phyloP scores from a whole-genome alignment of 2,329 filamentous ascomycete genomes.

The Orbilia ellipsospora region DNA sequence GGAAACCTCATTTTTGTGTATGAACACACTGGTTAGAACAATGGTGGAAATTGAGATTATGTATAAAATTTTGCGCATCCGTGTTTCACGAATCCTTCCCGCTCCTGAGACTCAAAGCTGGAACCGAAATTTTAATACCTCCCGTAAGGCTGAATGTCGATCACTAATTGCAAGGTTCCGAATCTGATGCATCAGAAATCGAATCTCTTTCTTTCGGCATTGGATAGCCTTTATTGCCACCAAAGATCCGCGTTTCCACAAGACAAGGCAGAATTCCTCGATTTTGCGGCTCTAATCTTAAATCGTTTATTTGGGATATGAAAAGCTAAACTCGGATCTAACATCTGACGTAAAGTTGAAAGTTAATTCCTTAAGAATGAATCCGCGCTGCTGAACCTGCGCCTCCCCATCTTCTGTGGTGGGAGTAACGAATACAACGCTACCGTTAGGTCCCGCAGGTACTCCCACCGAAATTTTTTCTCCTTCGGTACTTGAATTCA shows the following conservation, averaged over 20 bases:
- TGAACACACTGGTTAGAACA: background rate
- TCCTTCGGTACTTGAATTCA: conserved; percentile 12
- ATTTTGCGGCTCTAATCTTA: conserved; percentile 13
- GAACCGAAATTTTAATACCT: conserved; percentile 18
- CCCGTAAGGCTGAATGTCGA: conserved; percentile 24
- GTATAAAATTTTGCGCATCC: too few species aligned
- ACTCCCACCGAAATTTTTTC: conserved; percentile 11
- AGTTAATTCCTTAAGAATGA: conserved; percentile 35
- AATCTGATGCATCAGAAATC: background rate
- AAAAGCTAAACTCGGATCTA: conserved; percentile 11
- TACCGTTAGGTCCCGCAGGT: conserved; percentile 1
- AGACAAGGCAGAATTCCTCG: conserved; percentile 7
- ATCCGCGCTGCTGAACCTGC: conserved; percentile 5
- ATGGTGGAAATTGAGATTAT: too few species aligned
- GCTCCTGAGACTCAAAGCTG: conserved; percentile 1
- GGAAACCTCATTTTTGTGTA: background rate
- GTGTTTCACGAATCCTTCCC: background rate
- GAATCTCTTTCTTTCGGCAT: background rate
- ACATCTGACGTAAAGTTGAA: conserved; percentile 18
- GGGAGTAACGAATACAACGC: conserved; percentile 11
- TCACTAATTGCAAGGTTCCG: background rate
- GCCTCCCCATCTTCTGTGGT: conserved; percentile 6
- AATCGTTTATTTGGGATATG: conserved; percentile 21
- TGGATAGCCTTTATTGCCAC: background rate
- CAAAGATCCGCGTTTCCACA: conserved; percentile 4